Conservation (phyloP, 805 yeast species). For the Kuraishia cidri region DNA sequence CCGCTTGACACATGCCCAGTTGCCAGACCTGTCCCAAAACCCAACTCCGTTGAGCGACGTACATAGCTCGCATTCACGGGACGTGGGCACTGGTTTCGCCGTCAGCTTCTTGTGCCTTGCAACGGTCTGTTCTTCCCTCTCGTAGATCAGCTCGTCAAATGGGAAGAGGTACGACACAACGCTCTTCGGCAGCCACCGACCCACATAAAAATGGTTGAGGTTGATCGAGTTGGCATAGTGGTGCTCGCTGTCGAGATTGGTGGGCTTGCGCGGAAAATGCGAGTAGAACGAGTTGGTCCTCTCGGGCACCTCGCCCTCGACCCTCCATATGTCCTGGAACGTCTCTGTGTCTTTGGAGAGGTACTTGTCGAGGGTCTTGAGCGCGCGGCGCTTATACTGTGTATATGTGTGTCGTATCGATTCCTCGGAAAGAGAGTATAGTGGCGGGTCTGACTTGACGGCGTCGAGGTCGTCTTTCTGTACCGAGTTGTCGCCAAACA, state of each 20-base stretch:
- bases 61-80: constrained; percentile 19
- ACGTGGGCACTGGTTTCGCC: constrained; percentile 20
- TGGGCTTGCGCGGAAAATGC: constrained; percentile 20
- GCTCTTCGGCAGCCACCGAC: constrained; percentile 21
- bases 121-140: not conserved
- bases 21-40: constrained; percentile 18
- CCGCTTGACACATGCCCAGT: constrained; percentile 17
- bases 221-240: constrained; percentile 17
- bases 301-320: constrained; percentile 18
- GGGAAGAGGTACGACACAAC: constrained; percentile 17
- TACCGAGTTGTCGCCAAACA: constrained; percentile 12
- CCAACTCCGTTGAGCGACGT: constrained; percentile 13
- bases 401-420: too few species aligned
- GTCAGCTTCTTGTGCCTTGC: constrained; percentile 10
- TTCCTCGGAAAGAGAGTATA: constrained; percentile 5
- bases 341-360: constrained; percentile 16
- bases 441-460: constrained; percentile 4
- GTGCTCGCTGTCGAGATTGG: constrained; percentile 20
- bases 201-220: constrained; percentile 20
- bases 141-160: constrained; percentile 9
- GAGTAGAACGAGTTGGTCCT: constrained; percentile 17
- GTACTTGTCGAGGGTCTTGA: constrained; percentile 8
- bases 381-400: constrained; percentile 5
- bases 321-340: constrained; percentile 16
- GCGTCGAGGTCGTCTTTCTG: constrained; percentile 12